Base-by-base conservation (phyloP, 2,329 filamentous ascomycete species). In the Verticillium longisporum region DNA sequence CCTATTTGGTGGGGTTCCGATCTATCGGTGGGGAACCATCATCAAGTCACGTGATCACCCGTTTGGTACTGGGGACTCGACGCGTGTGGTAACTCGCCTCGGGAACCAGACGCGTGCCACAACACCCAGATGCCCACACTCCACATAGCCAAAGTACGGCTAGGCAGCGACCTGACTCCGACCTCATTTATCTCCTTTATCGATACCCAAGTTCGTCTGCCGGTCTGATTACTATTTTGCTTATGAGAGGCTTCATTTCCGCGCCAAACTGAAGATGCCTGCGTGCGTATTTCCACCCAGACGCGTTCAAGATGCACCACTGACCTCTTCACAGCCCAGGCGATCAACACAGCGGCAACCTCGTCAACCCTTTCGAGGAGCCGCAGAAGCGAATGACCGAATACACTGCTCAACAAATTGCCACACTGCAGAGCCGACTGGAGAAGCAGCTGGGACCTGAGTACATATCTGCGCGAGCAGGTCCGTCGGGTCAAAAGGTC, bases 391-490 rank as follows among this genome's bases (percentile, higher is more conserved):
- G 85, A 53, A 83, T 97, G 34, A 88, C 84, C 59, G 86, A 90
- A 71, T 99, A 91, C 78, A 96, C 92, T 0, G 92, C 93, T n/a
- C 82, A 86, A 67, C 89, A 99, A 72, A 94, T 97, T 62, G 92
- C 92, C 26, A 94, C 91, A 0, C 81, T 99, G 14, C 90, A 97
- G 70, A 86, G 86, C 66, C 88, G 91, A 36, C 85, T 99, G 34
- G 91, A 98, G 71, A 96, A 93, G 71, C 93, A 97, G 72, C 85
- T 99, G 11, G 95, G 95, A 0, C 95, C 95, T 0, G 96, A 99
- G 76, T 99, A 96, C 73, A 91, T 99, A 62, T 98, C 94, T 2
- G 86, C 91, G 53, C 84, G 95, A 69, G 81, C 89, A 14, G 95
- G 95, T 2, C 89, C 92, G 13, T 89, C 88, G 10, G 93, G 93